These are phyloP conservation scores for Asclepias syriaca DNA, from an alignment of 257 asterid species.

Conservation along the genomic window DNA sequence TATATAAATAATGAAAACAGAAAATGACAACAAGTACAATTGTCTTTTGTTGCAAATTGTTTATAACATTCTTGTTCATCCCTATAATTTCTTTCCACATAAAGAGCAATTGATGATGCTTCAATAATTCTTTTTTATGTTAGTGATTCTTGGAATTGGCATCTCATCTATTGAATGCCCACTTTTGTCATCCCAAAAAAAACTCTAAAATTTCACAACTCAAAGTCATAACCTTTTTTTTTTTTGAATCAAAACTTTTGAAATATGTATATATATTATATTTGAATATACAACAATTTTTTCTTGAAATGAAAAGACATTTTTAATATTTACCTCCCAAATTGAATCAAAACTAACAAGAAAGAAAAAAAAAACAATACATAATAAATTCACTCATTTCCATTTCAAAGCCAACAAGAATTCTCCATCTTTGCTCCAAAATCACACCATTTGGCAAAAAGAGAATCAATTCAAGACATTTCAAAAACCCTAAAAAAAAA, in stretches of 20 bases:
- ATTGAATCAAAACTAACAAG: neutral
- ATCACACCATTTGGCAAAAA: slow-evolving; percentile 8
- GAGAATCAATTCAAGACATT: neutral
- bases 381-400: slow-evolving; percentile 12
- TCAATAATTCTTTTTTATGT: neutral
- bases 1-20: neutral
- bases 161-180: neutral
- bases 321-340: neutral
- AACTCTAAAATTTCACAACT: neutral
- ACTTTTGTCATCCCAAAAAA: neutral
- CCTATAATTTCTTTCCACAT: neutral
- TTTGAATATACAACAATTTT: neutral
- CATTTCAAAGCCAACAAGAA: slow-evolving; percentile 21
- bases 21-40: slow-evolving; percentile 5
- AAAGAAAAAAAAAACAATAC: neutral
- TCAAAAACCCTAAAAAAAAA: neutral
- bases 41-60: neutral
- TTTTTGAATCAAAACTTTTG: neutral
- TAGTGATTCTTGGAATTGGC: neutral
- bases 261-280: neutral
- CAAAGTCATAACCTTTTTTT: too few species aligned
- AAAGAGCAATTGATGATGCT: neutral
- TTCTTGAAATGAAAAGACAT: neutral
- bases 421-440: slow-evolving; percentile 5
- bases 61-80: neutral